phyloP scores from a whole-genome alignment of 768 basidiomycete genomes.

The Tremella yokohamensis region DNA sequence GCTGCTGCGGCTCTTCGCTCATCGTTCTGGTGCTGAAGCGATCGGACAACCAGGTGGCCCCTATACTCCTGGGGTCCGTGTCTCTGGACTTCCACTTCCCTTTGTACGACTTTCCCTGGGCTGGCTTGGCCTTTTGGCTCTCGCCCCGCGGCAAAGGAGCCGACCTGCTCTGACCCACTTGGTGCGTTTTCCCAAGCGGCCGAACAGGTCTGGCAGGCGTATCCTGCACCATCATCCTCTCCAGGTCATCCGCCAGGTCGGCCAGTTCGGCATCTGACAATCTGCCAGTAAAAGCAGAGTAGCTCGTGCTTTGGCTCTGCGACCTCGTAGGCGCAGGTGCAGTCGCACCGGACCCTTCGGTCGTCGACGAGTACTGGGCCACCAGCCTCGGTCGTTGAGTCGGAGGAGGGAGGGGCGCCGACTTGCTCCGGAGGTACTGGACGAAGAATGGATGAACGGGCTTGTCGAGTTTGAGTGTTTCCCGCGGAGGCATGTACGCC shows the following conservation, averaged over 20 bases:
- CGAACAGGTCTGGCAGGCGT: background rate
- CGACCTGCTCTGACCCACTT: too few species aligned
- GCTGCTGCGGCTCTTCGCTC: background rate
- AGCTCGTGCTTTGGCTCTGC: constrained; percentile 9
- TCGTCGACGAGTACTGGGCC: constrained; percentile 30
- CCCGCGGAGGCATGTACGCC: constrained; percentile 26
- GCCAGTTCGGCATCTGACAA: too few species aligned
- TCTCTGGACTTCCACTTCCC: background rate
- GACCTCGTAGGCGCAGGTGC: too few species aligned
- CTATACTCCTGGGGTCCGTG: background rate
- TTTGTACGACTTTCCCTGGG: constrained; percentile 6
- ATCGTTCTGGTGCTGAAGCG: background rate
- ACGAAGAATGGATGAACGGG: constrained; percentile 46
- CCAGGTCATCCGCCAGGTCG: background rate
- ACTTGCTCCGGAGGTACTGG: constrained; percentile 11
- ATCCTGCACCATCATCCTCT: background rate
- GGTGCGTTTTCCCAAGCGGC: too few species aligned
- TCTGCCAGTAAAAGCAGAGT: too few species aligned
- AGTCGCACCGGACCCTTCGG: too few species aligned
- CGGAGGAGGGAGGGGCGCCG: constrained; percentile 15
- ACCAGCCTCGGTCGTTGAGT: constrained; percentile 26
- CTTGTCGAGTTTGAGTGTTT: background rate
- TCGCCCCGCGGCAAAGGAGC: constrained; percentile 1
- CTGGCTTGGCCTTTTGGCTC: constrained; percentile 2
- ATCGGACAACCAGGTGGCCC: background rate